Percentiles rank a stretch among this genome's conserved stretches.
These are phyloP conservation scores for Coriolopsis trogii DNA, from an alignment of 1,284 basidiomycete species.

Conservation along the genomic window DNA sequence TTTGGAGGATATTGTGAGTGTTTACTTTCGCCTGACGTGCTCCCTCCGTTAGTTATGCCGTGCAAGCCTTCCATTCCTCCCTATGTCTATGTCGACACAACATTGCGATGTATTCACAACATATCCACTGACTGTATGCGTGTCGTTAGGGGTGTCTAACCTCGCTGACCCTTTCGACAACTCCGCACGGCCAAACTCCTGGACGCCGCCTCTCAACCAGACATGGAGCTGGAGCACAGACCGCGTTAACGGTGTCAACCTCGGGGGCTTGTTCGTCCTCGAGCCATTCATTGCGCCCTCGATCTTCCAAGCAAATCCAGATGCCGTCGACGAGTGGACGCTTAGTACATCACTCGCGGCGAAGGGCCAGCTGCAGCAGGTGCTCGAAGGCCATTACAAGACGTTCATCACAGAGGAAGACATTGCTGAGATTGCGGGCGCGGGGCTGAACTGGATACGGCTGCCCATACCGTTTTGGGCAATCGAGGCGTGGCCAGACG, in stretches of 20 bases:
- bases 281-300: conserved; percentile 85
- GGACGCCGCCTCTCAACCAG: conserved; percentile 65
- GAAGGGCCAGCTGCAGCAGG: conserved; percentile 35
- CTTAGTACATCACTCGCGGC: conserved; percentile 46
- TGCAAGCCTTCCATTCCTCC: too few species aligned
- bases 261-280: conserved; percentile 72
- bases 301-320: conserved; percentile 73
- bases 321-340: conserved; percentile 62
- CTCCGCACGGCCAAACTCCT: conserved; percentile 59
- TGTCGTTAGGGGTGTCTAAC: conserved; percentile 48
- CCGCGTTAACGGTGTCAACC: conserved; percentile 65
- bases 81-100: too few species aligned
- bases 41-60: too few species aligned
- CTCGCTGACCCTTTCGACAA: conserved; percentile 67
- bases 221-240: conserved; percentile 73
- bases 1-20: conserved; percentile 75
- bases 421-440: conserved; percentile 37
- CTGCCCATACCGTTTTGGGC: conserved; percentile 83
- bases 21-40: not conserved
- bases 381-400: conserved; percentile 52
- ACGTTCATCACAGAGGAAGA: conserved; percentile 51
- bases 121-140: not conserved
- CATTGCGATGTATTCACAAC: too few species aligned
- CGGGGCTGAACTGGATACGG: conserved; percentile 79
- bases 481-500: conserved; percentile 61